Percentiles rank a stretch among this genome's conserved stretches.
phyloP scores from a whole-genome alignment of 2,329 filamentous ascomycete genomes.

The Aureobasidium sp. region DNA sequence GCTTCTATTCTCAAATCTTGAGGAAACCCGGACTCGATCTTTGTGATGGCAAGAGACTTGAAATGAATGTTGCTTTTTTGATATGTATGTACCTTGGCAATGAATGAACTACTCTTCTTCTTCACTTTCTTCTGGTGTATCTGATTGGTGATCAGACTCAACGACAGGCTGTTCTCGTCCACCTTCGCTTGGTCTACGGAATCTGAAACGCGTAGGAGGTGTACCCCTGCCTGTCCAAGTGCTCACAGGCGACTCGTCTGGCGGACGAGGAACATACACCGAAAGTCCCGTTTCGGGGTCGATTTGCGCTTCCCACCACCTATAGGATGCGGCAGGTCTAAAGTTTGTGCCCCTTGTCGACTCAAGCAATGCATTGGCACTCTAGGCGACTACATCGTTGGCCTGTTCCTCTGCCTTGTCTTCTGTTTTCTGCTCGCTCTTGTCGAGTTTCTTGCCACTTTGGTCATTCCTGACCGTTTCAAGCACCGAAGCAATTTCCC shows the following conservation, averaged over 20 bases:
- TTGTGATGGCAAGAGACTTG: too few species aligned
- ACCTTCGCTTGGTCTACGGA: not conserved
- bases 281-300: not conserved
- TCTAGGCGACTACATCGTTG: constrained; percentile 39
- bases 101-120: too few species aligned
- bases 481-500: constrained; percentile 51
- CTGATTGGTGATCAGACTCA: too few species aligned
- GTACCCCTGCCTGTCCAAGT: not conserved
- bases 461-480: constrained; percentile 37
- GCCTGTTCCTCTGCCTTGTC: constrained; percentile 40
- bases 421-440: constrained; percentile 28
- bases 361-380: not conserved
- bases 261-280: not conserved
- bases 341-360: not conserved
- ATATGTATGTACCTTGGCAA: too few species aligned
- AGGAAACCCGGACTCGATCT: too few species aligned
- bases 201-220: not conserved
- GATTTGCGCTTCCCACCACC: not conserved
- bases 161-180: not conserved
- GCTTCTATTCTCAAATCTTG: too few species aligned
- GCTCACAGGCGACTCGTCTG: not conserved
- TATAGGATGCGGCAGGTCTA: not conserved
- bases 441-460: constrained; percentile 19
- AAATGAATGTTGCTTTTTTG: too few species aligned
- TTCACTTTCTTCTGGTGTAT: too few species aligned